Evolutionary conservation across 129 eudicot species (phyloP).

Genomic region (Flaveria bidentis): DNA sequence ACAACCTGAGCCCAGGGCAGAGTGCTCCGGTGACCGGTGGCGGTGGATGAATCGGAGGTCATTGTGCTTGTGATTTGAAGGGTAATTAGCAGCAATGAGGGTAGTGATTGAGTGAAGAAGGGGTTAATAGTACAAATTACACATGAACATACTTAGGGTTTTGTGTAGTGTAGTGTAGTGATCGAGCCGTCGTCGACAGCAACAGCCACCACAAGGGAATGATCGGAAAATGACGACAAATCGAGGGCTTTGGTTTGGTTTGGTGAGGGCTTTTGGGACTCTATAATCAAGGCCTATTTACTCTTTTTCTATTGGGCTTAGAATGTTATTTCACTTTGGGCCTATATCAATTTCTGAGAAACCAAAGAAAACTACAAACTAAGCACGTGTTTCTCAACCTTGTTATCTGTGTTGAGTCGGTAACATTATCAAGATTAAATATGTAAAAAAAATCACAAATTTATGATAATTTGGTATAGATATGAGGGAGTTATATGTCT

Average conservation of each 20-base stretch:
- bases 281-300: neutral
- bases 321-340: neutral
- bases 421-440: no score
- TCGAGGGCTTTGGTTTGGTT: conserved; percentile 9
- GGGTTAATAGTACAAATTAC: neutral
- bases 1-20: conserved; percentile 54
- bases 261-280: conserved; percentile 25
- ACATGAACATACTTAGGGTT: conserved; percentile 32
- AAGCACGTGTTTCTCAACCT: no score
- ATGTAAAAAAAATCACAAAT: no score
- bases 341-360: neutral
- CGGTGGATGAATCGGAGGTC: conserved; percentile 31
- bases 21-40: conserved; percentile 19
- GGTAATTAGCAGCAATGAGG: conserved; percentile 20
- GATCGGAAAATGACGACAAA: conserved; percentile 37
- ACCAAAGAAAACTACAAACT: no score
- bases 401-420: no score
- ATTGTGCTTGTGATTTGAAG: neutral
- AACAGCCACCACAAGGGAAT: conserved; percentile 32
- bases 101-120: neutral
- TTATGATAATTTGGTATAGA: no score
- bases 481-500: no score
- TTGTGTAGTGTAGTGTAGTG: conserved; percentile 20
- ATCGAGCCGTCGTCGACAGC: conserved; percentile 33
- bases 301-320: conserved; percentile 11